These are phyloP conservation scores for Sonneratia caseolaris DNA, from an alignment of 345 rosid species.

Conservation along the genomic window DNA sequence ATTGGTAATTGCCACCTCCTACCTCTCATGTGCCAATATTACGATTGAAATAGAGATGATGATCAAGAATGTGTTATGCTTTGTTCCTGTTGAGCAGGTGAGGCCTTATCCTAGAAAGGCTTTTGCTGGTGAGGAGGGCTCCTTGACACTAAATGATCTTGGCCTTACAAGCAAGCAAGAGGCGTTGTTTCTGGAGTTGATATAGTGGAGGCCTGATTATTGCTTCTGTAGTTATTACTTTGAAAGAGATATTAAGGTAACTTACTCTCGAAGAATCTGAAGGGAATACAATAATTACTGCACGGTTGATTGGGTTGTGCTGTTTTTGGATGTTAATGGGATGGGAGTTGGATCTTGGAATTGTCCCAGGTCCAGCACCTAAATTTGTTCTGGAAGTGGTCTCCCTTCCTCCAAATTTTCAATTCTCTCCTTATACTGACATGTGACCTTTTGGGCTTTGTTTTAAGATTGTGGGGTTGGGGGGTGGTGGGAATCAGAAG, in stretches of 20 bases:
- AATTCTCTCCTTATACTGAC: too few species aligned
- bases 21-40: not conserved
- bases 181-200: conserved; percentile 86
- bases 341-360: not conserved
- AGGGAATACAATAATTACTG: not conserved
- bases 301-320: not conserved
- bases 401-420: too few species aligned
- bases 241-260: not conserved
- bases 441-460: too few species aligned
- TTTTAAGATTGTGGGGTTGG: too few species aligned
- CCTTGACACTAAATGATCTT: conserved; percentile 59
- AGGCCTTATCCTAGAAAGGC: conserved; percentile 40
- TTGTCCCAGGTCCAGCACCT: not conserved
- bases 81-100: conserved; percentile 45
- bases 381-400: too few species aligned
- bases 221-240: not conserved
- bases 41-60: not conserved
- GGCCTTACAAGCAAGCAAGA: conserved; percentile 93
- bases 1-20: conserved; percentile 46
- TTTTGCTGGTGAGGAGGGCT: conserved; percentile 43
- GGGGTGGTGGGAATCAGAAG: too few species aligned
- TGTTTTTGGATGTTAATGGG: not conserved
- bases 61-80: not conserved
- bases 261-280: not conserved
- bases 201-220: conserved; percentile 20